Conservation (phyloP, 306 rosid species). For the Hippophae rhamnoides region DNA sequence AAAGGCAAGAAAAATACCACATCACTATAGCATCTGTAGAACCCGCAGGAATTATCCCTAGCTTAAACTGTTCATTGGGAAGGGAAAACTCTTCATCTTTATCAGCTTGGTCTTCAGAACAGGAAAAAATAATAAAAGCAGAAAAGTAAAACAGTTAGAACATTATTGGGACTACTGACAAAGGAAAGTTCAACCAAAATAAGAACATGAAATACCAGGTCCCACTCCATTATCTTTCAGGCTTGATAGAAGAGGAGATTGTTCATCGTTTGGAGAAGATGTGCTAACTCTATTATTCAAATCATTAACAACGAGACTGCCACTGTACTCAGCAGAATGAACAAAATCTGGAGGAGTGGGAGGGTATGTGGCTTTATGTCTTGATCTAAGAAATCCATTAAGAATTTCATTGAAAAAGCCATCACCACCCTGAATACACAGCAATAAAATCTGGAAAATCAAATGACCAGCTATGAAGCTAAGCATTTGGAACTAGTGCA, state of each 20-base stretch:
- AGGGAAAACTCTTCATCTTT: constrained; percentile 43
- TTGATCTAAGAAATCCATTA: constrained; percentile 80
- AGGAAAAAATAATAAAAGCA: not conserved
- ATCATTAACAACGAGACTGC: constrained; percentile 28
- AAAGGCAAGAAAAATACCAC: constrained; percentile 42
- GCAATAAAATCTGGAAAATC: constrained; percentile 9
- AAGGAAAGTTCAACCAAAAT: not conserved
- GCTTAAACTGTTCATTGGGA: constrained; percentile 56
- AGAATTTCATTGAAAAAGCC: constrained; percentile 98
- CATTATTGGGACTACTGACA: not conserved
- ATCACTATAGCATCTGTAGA: constrained; percentile 94
- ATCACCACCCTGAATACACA: constrained; percentile 79
- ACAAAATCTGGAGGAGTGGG: constrained; percentile 63
- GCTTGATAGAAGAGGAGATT: constrained; percentile 45
- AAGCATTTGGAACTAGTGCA: no score
- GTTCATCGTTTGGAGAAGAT: constrained; percentile 37
- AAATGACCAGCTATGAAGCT: no score
- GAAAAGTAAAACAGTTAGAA: not conserved
- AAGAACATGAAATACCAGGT: not conserved
- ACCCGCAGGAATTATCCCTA: constrained; percentile 94
- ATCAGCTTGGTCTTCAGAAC: constrained; percentile 42
- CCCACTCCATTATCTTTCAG: constrained; percentile 26
- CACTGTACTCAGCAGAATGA: constrained; percentile 30
- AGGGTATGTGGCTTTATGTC: constrained; percentile 71
- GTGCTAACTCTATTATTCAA: constrained; percentile 29